phyloP scores from a whole-genome alignment of 2,329 filamentous ascomycete genomes.

The Scortechinia acanthostroma region DNA sequence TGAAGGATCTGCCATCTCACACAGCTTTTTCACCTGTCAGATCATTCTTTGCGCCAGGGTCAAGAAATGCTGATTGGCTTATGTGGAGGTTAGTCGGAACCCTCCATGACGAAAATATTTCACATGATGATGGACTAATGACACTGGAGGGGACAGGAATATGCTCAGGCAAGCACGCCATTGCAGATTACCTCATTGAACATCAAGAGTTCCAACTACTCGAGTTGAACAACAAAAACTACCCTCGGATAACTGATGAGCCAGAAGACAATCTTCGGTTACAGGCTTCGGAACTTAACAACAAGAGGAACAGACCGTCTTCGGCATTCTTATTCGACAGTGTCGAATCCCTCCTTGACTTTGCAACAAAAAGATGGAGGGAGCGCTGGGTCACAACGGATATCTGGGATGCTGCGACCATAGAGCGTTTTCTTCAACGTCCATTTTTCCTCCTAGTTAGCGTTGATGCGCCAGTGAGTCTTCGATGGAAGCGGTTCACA shows the following conservation, averaged over 20 bases:
- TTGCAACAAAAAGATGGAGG: constrained; percentile 51
- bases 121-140: constrained; percentile 9
- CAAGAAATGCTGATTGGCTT: constrained; percentile 33
- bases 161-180: constrained; percentile 55
- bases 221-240: constrained; percentile 23
- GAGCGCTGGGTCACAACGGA: constrained; percentile 54
- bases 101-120: not conserved
- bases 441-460: constrained; percentile 59
- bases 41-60: not conserved
- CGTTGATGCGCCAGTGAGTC: constrained; percentile 53
- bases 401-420: constrained; percentile 41
- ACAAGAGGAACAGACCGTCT: constrained; percentile 5
- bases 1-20: not conserved
- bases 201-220: constrained; percentile 47
- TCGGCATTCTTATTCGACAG: constrained; percentile 23
- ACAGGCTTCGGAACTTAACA: constrained; percentile 11
- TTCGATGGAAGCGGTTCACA: constrained; percentile 51
- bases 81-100: constrained; percentile 29
- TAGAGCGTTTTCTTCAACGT: constrained; percentile 44
- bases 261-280: constrained; percentile 15
- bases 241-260: constrained; percentile 4
- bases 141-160: too few relatives aligned
- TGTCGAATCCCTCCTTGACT: constrained; percentile 43
- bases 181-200: constrained; percentile 51
- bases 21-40: not conserved